Percentiles rank a stretch among this genome's conserved stretches.
These are phyloP conservation scores for Plantago elongata DNA, from an alignment of 257 asterid genomes.

Conservation along the genomic window DNA sequence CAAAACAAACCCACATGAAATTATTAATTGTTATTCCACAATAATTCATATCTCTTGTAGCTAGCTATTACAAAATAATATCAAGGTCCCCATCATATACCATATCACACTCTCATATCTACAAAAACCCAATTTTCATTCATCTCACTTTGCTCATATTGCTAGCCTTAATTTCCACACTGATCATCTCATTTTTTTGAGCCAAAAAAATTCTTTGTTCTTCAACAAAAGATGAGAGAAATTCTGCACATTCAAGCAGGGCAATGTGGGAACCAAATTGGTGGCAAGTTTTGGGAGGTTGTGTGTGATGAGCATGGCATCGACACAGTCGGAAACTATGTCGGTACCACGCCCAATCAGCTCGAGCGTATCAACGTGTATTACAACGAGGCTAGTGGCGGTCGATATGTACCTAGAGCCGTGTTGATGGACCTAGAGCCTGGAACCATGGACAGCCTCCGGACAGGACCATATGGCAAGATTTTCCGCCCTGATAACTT, in stretches of 20 bases:
- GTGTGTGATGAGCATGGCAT: slow-evolving; percentile 69
- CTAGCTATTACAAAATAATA: slow-evolving; percentile 20
- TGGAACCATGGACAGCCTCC: slow-evolving; percentile 65
- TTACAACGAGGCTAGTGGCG: slow-evolving; percentile 72
- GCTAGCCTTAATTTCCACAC: too few species aligned
- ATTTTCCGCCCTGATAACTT: slow-evolving; percentile 68
- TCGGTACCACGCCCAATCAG: slow-evolving; percentile 38
- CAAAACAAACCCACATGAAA: slow-evolving; percentile 55
- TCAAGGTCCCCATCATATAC: slow-evolving; percentile 41
- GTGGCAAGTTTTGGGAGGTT: slow-evolving; percentile 74
- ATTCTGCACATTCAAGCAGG: slow-evolving; percentile 75
- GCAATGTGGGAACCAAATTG: slow-evolving; percentile 76
- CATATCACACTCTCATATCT: slow-evolving; percentile 22
- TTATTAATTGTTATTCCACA: slow-evolving; percentile 27
- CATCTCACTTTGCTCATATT: slow-evolving; percentile 8
- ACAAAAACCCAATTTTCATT: slow-evolving; percentile 23
- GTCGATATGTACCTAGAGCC: slow-evolving; percentile 65
- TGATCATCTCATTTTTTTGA: background rate
- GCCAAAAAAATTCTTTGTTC: background rate
- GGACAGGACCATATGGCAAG: slow-evolving; percentile 63
- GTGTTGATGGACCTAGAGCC: slow-evolving; percentile 74
- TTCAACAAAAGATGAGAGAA: slow-evolving; percentile 43
- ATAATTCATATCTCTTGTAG: slow-evolving; percentile 21
- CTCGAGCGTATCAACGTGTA: slow-evolving; percentile 68
- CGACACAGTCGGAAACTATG: slow-evolving; percentile 41